These are phyloP conservation scores for Ogataea minuta DNA, from an alignment of 805 yeast species.

Conservation along the genomic window DNA sequence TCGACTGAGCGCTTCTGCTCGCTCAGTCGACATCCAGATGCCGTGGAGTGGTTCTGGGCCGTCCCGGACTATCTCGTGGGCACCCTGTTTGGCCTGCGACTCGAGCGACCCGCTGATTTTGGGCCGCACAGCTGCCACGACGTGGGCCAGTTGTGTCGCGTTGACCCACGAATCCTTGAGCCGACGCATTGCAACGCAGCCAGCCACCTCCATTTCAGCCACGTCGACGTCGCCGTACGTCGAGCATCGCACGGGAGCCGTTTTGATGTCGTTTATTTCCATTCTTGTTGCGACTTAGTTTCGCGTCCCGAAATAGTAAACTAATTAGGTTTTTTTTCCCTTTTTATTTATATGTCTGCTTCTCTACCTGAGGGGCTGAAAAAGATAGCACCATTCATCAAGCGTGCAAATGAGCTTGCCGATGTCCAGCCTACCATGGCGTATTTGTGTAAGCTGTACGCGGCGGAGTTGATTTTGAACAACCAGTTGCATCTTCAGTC, in stretches of 20 bases:
- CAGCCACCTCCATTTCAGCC: conserved; percentile 57
- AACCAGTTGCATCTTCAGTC: conserved; percentile 56
- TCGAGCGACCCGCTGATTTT: conserved; percentile 63
- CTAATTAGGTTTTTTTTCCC: conserved; percentile 6
- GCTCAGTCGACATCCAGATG: conserved; percentile 66
- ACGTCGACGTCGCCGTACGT: conserved; percentile 63
- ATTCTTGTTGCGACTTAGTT: background rate
- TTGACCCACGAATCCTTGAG: conserved; percentile 63
- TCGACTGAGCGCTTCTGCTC: conserved; percentile 57
- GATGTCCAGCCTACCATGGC: conserved; percentile 63
- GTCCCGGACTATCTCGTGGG: conserved; percentile 69
- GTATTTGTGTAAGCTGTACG: conserved; percentile 70
- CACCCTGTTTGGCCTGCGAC: conserved; percentile 59
- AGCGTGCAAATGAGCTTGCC: conserved; percentile 57
- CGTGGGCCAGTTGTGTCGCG: conserved; percentile 68
- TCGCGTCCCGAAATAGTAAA: conserved; percentile 12
- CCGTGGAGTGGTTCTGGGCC: conserved; percentile 78
- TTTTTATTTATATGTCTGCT: conserved; percentile 5
- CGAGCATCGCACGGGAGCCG: conserved; percentile 49
- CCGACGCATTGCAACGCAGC: conserved; percentile 66
- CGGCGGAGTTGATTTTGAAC: conserved; percentile 68
- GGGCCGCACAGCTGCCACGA: conserved; percentile 66
- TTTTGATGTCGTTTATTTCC: conserved; percentile 2
- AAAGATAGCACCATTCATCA: conserved; percentile 46
- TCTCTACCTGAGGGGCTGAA: conserved; percentile 32